phyloP scores from a whole-genome alignment of 257 asterid species.

The Nicotiana tomentosiformis region DNA sequence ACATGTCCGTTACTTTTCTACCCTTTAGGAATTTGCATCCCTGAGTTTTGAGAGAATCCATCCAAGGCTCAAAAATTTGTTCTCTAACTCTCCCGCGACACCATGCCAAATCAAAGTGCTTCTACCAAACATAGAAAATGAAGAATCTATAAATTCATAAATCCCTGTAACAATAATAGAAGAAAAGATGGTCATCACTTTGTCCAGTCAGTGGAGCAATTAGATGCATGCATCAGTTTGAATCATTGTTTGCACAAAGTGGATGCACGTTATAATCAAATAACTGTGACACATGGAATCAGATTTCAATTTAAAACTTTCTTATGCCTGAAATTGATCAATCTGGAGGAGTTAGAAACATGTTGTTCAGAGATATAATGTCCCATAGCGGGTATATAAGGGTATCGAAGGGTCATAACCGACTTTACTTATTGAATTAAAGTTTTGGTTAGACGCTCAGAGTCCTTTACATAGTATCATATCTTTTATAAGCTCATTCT shows the following conservation, averaged over 20 bases:
- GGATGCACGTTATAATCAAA: neutral
- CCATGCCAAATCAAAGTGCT: constrained; percentile 36
- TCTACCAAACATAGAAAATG: constrained; percentile 28
- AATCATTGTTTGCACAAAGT: neutral
- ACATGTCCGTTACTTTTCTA: constrained; percentile 46
- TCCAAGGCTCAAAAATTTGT: constrained; percentile 53
- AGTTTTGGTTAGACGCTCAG: too few species aligned
- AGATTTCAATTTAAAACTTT: neutral
- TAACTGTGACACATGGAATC: neutral
- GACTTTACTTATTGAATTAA: too few species aligned
- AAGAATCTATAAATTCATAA: neutral
- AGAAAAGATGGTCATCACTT: neutral
- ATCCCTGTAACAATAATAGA: neutral
- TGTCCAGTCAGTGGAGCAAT: neutral
- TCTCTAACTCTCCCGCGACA: constrained; percentile 54
- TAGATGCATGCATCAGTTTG: neutral
- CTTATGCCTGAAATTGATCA: too few species aligned
- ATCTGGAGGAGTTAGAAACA: too few species aligned
- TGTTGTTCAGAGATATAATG: too few species aligned
- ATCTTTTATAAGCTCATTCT: too few species aligned
- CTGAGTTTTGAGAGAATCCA: constrained; percentile 32
- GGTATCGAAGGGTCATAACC: too few species aligned
- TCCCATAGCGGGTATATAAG: too few species aligned
- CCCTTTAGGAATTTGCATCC: constrained; percentile 56
- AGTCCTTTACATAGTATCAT: too few species aligned